Base-by-base conservation (phyloP, 2,329 filamentous ascomycete genomes). In the Juglanconis oblonga region DNA sequence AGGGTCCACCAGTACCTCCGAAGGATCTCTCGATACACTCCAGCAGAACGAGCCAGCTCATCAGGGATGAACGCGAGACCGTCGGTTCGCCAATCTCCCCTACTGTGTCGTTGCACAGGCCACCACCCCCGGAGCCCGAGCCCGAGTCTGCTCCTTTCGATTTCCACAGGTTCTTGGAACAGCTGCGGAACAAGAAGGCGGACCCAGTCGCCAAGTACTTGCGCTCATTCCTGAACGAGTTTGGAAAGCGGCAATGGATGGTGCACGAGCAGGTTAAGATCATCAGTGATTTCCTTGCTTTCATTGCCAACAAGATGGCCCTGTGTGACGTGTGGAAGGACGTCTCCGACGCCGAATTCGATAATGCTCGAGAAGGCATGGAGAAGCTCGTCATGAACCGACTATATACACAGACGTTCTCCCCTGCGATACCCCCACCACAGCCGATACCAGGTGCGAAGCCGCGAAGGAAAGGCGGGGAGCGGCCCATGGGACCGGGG, bases 181-280 rank as follows among this genome's bases (percentile, higher is more conserved):
- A 99, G 74, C 80, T 99, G 36, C 89, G 95, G 62, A 95, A 99
- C 75, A 91, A 94, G 66, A 97, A 96, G 60, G 96, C 95, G n/a
- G 96, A 99, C 69, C 95, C 96, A 1, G 94, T 99, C 2, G 96
- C 96, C 5, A 90, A 94, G 65, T 99, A 97, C 70, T 81, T 99
- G 50, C 91, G 96, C 65, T 98, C 95, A 0, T 99, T 99, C 69
- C 78, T 99, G 35, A 87, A 87, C 52, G 96, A 99, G 73, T 99
- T 99, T 75, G 91, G 87, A 40, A 99, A 98, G 78, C 91, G 93
- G 67, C 95, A 98, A 74, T 99, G 95, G 95, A 96, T 97, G 91
- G 95, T 97, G 6, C 95, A 99, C 72, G 95, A 99, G 76, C 95
- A 99, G 74, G 95, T 98, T 72, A 99, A 99, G 77, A 98, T 99